A percentile compares a stretch with the other conserved stretches of the same genome.
Evolutionary conservation across 108 stramenopile species (phyloP).

Genomic region (Epipyxis sp.): DNA sequence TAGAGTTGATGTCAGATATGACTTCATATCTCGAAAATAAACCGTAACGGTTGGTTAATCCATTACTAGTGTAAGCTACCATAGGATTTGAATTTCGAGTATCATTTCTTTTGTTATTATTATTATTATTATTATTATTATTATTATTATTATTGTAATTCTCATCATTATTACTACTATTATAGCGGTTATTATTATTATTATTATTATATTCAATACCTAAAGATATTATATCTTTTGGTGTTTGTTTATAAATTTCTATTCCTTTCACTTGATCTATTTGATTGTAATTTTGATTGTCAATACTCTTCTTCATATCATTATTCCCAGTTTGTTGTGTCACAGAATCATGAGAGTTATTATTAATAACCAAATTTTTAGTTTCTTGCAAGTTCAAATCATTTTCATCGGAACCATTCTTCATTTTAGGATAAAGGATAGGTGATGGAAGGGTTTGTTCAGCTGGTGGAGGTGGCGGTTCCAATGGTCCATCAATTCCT

Average conservation of each 20-base stretch:
- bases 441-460: too few species aligned
- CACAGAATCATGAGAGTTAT: not conserved
- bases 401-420: too few species aligned
- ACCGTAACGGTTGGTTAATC: too few species aligned
- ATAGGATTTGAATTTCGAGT: not conserved
- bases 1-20: not conserved
- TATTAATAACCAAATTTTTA: too few species aligned
- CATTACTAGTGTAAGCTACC: not conserved
- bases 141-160: not conserved
- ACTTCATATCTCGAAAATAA: too few species aligned
- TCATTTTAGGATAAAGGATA: too few species aligned
- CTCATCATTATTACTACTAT: not conserved
- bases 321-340: not conserved
- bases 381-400: too few species aligned
- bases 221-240: not conserved
- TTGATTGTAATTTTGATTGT: not conserved
- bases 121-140: not conserved
- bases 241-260: not conserved
- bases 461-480: too few species aligned
- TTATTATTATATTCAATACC: not conserved
- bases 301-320: not conserved
- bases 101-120: not conserved
- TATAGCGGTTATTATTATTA: not conserved
- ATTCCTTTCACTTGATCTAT: not conserved
- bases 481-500: too few species aligned